A percentile compares a stretch with the other conserved stretches of the same genome.
These are phyloP conservation scores for Persicaria tinctoria DNA, from an alignment of 148 eudicot species.

Conservation along the genomic window DNA sequence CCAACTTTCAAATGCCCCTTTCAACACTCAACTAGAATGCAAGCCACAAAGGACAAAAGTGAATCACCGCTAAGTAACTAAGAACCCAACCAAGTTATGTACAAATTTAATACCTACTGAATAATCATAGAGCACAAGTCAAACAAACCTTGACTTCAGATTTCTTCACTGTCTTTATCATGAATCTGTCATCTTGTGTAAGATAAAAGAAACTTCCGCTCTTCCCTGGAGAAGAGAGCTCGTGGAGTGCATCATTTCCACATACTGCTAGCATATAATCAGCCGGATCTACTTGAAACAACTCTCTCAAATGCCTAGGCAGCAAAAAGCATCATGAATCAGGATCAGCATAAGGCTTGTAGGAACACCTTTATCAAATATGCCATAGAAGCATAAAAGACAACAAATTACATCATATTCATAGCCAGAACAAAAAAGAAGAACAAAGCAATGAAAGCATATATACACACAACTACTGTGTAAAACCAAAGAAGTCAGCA, in stretches of 20 bases:
- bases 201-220: constrained; percentile 95
- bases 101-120: neutral
- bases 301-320: constrained; percentile 69
- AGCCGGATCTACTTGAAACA: constrained; percentile 91
- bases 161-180: constrained; percentile 98
- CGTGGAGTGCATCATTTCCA: constrained; percentile 83
- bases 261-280: constrained; percentile 94
- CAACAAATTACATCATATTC: no score
- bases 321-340: constrained; percentile 4
- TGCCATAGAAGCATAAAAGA: no score
- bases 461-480: no score
- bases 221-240: constrained; percentile 93
- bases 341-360: neutral
- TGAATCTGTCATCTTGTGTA: constrained; percentile 89
- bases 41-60: constrained; percentile 4
- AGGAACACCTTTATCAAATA: neutral
- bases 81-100: neutral
- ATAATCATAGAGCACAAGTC: neutral
- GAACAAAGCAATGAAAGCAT: no score
- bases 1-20: constrained; percentile 11
- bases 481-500: neutral
- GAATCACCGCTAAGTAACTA: neutral
- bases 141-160: constrained; percentile 83
- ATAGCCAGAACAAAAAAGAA: no score
- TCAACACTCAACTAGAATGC: constrained; percentile 10